A percentile compares a stretch with the other conserved stretches of the same genome.
Conservation (phyloP, 192 early-diverging fungal species). For the Polychytrium aggregatum region DNA sequence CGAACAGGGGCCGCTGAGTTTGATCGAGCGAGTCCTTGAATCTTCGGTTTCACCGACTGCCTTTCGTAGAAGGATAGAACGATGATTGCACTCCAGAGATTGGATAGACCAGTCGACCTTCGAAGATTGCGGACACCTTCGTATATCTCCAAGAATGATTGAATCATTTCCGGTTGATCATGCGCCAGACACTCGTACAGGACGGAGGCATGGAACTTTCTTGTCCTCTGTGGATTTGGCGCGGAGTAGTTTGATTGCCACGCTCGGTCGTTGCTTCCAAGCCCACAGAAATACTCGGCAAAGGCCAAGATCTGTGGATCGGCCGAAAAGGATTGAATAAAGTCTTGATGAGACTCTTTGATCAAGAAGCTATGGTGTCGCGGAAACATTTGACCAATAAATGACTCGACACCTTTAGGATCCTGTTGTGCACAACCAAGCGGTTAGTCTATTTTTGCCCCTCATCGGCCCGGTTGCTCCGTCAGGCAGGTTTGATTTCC, state of each 20-base stretch:
- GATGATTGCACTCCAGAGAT: too few species aligned
- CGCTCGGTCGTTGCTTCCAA: not conserved
- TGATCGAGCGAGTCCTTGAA: too few species aligned
- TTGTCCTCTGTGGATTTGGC: conserved; percentile 19
- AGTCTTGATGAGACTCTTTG: too few species aligned
- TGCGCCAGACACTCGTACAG: conserved; percentile 39
- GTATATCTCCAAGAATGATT: conserved; percentile 30
- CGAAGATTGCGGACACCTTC: conserved; percentile 10
- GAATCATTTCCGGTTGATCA: conserved; percentile 38
- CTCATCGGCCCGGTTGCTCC: not conserved
- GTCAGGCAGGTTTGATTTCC: not conserved
- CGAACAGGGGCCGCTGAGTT: too few species aligned
- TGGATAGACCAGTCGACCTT: too few species aligned
- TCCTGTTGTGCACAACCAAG: conserved; percentile 6
- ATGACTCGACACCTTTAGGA: too few species aligned
- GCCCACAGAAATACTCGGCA: conserved; percentile 11
- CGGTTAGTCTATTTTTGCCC: not conserved
- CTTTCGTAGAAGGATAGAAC: too few species aligned
- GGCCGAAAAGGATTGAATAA: too few species aligned
- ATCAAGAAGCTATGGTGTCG: too few species aligned
- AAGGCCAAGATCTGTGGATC: conserved; percentile 5
- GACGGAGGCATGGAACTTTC: too few species aligned
- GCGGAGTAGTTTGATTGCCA: not conserved
- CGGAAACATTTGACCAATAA: too few species aligned
- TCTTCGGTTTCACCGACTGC: too few species aligned